phyloP scores from a whole-genome alignment of 1,284 basidiomycete genomes.

The Melampsora larici-populina region DNA sequence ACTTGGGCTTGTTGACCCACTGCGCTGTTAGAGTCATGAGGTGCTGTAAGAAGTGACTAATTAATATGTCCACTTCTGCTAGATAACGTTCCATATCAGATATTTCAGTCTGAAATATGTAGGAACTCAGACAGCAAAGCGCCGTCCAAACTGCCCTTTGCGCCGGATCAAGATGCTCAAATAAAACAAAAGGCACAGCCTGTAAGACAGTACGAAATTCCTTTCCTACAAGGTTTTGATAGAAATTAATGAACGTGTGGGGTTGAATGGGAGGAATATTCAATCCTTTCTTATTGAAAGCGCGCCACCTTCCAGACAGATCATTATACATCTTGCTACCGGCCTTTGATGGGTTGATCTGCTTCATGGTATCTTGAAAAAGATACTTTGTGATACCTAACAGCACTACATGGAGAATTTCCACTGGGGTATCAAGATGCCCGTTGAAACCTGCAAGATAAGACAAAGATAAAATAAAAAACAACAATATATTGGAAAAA shows the following conservation, averaged over 20 bases:
- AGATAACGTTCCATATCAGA: constrained; percentile 51
- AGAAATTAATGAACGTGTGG: too few species aligned
- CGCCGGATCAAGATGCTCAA: constrained; percentile 49
- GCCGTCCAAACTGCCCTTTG: constrained; percentile 52
- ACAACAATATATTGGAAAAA: too few species aligned
- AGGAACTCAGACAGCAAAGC: constrained; percentile 52
- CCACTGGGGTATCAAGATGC: too few species aligned
- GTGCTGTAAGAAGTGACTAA: constrained; percentile 51
- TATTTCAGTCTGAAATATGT: constrained; percentile 57
- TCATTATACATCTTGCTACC: too few species aligned
- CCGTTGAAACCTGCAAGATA: too few species aligned
- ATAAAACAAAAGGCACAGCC: constrained; percentile 54
- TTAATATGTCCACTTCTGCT: constrained; percentile 49
- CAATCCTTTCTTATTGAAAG: constrained; percentile 50
- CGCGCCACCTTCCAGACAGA: constrained; percentile 48
- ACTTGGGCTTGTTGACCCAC: constrained; percentile 58
- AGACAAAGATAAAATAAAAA: too few species aligned
- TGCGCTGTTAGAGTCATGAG: constrained; percentile 50
- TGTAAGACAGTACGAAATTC: constrained; percentile 55
- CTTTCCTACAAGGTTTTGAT: constrained; percentile 53
- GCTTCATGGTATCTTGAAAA: too few species aligned
- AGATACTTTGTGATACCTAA: too few species aligned
- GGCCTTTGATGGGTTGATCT: too few species aligned
- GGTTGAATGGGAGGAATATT: constrained; percentile 49
- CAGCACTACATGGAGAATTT: too few species aligned